Evolutionary conservation across 2,329 filamentous ascomycete species (phyloP).

Genomic region (Xylaria sp.): DNA sequence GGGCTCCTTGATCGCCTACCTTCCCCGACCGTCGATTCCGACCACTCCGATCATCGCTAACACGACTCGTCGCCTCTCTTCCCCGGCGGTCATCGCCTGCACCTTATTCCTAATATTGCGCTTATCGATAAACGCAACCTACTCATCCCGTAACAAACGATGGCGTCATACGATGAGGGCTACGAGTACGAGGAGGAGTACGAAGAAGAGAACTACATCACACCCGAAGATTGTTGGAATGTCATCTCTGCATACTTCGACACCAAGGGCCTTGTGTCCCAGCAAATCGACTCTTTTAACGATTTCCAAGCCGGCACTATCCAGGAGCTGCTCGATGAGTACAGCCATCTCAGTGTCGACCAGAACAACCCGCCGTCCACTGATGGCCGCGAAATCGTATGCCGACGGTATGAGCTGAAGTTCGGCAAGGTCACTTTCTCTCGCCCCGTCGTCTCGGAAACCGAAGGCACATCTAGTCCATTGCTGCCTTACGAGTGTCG

Average conservation of each 20-base stretch:
- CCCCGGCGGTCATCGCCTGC: neutral
- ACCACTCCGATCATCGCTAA: neutral
- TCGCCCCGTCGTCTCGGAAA: conserved; percentile 90
- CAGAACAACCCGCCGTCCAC: conserved; percentile 81
- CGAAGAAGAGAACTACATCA: conserved; percentile 76
- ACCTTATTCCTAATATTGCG: neutral
- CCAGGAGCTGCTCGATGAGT: conserved; percentile 93
- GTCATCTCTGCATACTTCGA: conserved; percentile 98
- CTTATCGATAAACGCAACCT: neutral
- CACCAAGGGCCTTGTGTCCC: conserved; percentile 92
- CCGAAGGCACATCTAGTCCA: conserved; percentile 85
- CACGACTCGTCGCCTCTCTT: neutral
- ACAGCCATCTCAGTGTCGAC: conserved; percentile 90
- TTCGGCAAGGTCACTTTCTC: conserved; percentile 92
- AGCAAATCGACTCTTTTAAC: conserved; percentile 98
- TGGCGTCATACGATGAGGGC: conserved; percentile 69
- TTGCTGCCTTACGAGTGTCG: conserved; percentile 95
- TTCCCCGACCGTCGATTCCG: neutral
- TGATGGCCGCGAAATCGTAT: conserved; percentile 81
- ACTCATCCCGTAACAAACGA: conserved; percentile 43
- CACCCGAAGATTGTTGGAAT: conserved; percentile 97
- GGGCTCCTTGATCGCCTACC: neutral
- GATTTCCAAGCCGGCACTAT: conserved; percentile 95
- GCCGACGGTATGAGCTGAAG: conserved; percentile 94
- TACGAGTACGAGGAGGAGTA: conserved; percentile 78